These are phyloP conservation scores for Fennellomyces sp. DNA, from an alignment of 371 early-diverging fungal species.

Conservation along the genomic window DNA sequence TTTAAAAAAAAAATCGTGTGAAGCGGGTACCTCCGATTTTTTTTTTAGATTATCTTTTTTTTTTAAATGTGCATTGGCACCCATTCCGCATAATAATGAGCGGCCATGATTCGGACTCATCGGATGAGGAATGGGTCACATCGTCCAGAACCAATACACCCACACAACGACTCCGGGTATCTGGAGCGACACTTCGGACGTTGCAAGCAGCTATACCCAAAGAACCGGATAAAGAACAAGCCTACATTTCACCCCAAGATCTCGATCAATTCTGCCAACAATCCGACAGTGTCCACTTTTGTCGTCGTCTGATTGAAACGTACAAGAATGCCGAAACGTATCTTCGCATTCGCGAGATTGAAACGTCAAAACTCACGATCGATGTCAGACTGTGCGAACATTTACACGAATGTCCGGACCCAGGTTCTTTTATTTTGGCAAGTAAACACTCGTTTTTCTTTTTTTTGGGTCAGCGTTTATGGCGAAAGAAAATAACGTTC, in stretches of 20 bases:
- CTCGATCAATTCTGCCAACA: constrained; percentile 21
- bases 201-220: constrained; percentile 8
- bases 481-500: too few relatives aligned
- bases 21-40: too few relatives aligned
- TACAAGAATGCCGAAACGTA: constrained; percentile 38
- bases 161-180: not conserved
- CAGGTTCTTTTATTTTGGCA: constrained; percentile 38
- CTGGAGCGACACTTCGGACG: constrained; percentile 8
- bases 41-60: too few relatives aligned
- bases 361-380: constrained; percentile 23
- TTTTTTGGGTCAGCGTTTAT: too few relatives aligned
- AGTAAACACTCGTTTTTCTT: not conserved
- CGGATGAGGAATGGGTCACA: constrained; percentile 43
- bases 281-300: constrained; percentile 21
- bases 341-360: constrained; percentile 35
- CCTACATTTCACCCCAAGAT: constrained; percentile 27
- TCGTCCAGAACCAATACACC: constrained; percentile 9
- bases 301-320: constrained; percentile 23
- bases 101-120: constrained; percentile 34
- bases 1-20: too few relatives aligned
- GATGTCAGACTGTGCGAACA: constrained; percentile 29
- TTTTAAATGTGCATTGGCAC: not conserved
- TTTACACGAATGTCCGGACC: constrained; percentile 26
- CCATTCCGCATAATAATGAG: constrained; percentile 8
- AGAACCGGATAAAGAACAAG: constrained; percentile 1